A percentile compares a stretch with the other conserved stretches of the same genome.
Conservation (phyloP, 2,329 filamentous ascomycete species). For the Ilyonectria robusta region DNA sequence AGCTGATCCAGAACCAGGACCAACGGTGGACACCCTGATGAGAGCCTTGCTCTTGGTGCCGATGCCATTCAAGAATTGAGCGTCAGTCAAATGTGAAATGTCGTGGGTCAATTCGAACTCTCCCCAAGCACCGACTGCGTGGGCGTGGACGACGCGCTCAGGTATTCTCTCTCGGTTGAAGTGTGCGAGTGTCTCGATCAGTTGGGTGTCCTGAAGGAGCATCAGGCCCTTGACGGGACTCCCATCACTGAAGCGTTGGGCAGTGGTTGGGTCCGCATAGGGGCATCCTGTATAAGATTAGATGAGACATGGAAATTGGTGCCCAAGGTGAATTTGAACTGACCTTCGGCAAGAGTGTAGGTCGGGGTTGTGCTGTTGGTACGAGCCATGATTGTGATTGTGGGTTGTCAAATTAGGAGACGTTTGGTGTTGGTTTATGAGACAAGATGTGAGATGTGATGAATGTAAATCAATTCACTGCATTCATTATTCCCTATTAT, state of each 20-base stretch:
- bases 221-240: slow-evolving; percentile 26
- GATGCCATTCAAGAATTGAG: slow-evolving; percentile 65
- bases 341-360: slow-evolving; percentile 15
- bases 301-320: too few species aligned
- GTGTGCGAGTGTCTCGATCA: slow-evolving; percentile 73
- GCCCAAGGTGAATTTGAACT: not conserved
- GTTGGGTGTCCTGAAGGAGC: slow-evolving; percentile 75
- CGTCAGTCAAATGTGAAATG: slow-evolving; percentile 68
- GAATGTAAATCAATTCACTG: not conserved
- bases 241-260: slow-evolving; percentile 9
- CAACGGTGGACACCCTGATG: slow-evolving; percentile 79
- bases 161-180: slow-evolving; percentile 67
- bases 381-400: not conserved
- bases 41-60: slow-evolving; percentile 72
- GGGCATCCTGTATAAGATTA: slow-evolving; percentile 5
- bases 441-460: not conserved
- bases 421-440: too few species aligned
- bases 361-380: not conserved
- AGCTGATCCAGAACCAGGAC: slow-evolving; percentile 75
- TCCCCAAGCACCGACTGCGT: slow-evolving; percentile 62
- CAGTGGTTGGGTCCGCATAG: slow-evolving; percentile 17
- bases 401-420: not conserved
- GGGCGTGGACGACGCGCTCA: slow-evolving; percentile 52
- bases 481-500: not conserved
- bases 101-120: slow-evolving; percentile 73